These are phyloP conservation scores for Platanthera guangdongensis DNA, from an alignment of 106 monocot genomes.

Conservation along the genomic window DNA sequence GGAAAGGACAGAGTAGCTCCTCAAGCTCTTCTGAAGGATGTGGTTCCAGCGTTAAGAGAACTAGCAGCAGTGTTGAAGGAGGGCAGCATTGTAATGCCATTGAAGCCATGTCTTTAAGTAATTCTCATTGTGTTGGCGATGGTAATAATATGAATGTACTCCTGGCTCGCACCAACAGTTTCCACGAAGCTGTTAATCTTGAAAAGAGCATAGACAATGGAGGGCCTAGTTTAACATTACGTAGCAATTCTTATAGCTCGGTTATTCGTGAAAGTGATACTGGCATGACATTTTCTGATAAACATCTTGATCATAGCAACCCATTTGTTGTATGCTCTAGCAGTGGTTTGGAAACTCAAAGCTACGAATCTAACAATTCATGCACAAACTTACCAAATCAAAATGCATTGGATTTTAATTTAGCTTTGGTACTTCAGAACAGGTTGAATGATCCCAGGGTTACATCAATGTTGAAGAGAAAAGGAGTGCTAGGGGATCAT, in stretches of 20 bases:
- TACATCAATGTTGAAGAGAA: conserved; percentile 74
- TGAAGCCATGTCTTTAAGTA: conserved; percentile 61
- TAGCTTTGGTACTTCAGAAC: conserved; percentile 66
- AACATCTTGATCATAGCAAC: conserved; percentile 34
- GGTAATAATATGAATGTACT: conserved; percentile 41
- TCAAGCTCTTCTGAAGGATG: conserved; percentile 95
- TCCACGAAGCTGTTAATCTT: conserved; percentile 60
- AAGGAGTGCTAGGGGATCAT: conserved; percentile 54
- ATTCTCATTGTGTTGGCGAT: conserved; percentile 47
- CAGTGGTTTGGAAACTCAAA: conserved; percentile 72
- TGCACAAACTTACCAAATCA: conserved; percentile 42
- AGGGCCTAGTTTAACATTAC: conserved; percentile 59
- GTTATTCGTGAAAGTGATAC: conserved; percentile 67
- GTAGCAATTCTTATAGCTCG: conserved; percentile 83
- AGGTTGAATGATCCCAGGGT: conserved; percentile 88
- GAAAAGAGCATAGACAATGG: conserved; percentile 72
- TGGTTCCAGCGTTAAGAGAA: conserved; percentile 90
- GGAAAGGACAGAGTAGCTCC: conserved; percentile 74
- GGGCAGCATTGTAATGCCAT: conserved; percentile 59
- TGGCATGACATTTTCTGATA: conserved; percentile 24
- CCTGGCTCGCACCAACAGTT: conserved; percentile 68
- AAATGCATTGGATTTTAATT: conserved; percentile 46
- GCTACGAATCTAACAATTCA: conserved; percentile 69
- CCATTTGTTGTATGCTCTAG: conserved; percentile 52
- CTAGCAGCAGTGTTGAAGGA: conserved; percentile 85